These are phyloP conservation scores for Sporothrix variecibatus DNA, from an alignment of 2,329 filamentous ascomycete species.

Conservation along the genomic window DNA sequence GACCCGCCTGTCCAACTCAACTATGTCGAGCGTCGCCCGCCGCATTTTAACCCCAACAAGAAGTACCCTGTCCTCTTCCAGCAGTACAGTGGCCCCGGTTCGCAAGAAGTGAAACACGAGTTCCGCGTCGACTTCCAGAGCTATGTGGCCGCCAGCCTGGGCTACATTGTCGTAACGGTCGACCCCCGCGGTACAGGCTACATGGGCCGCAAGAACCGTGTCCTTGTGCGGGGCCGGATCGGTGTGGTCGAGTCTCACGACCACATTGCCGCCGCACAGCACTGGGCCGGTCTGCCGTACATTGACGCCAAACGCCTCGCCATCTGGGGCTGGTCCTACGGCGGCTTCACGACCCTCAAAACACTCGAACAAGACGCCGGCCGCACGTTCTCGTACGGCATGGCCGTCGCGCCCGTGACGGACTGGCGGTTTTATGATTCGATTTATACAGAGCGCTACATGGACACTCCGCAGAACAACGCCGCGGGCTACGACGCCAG, in stretches of 20 bases:
- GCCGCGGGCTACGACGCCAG: slow-evolving; percentile 72
- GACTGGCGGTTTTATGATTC: slow-evolving; percentile 96
- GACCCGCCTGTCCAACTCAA: slow-evolving; percentile 57
- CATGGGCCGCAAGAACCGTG: slow-evolving; percentile 80
- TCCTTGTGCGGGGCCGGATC: slow-evolving; percentile 78
- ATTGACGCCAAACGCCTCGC: slow-evolving; percentile 80
- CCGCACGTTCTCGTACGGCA: slow-evolving; percentile 89
- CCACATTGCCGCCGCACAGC: slow-evolving; percentile 86
- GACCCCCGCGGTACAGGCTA: slow-evolving; percentile 92
- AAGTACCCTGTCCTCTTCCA: slow-evolving; percentile 94
- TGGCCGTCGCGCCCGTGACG: slow-evolving; percentile 98
- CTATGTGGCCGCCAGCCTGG: slow-evolving; percentile 80
- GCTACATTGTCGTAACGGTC: slow-evolving; percentile 92
- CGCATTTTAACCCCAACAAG: slow-evolving; percentile 80
- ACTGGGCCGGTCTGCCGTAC: slow-evolving; percentile 79
- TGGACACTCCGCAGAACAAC: slow-evolving; percentile 91
- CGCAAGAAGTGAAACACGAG: slow-evolving; percentile 77
- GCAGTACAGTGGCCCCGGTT: slow-evolving; percentile 93
- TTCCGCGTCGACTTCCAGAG: slow-evolving; percentile 89
- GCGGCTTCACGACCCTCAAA: slow-evolving; percentile 93
- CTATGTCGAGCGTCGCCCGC: slow-evolving; percentile 81
- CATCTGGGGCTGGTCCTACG: slow-evolving; percentile 99
- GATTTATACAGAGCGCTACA: slow-evolving; percentile 94
- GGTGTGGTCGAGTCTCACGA: slow-evolving; percentile 84
- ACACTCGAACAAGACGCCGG: slow-evolving; percentile 90